Evolutionary conservation across 495 filamentous ascomycete species (phyloP).

Genomic region (Penicillium mononematosum): DNA sequence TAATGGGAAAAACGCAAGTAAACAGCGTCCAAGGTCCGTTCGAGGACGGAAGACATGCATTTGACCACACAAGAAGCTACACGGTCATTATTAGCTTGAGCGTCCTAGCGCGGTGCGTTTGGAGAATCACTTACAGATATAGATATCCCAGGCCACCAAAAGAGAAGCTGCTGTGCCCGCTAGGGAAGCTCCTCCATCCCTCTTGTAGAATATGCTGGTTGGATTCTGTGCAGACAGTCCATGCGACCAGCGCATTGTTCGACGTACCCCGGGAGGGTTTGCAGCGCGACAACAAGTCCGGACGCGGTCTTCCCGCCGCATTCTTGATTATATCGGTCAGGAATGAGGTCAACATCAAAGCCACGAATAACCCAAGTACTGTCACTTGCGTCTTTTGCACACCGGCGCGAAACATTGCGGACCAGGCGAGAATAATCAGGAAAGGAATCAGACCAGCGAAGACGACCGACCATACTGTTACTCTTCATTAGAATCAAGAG

Average conservation of each 20-base stretch:
- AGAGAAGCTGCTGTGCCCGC: constrained; percentile 81
- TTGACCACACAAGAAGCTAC: constrained; percentile 72
- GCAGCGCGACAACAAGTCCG: constrained; percentile 88
- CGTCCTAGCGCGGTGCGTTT: too few species aligned
- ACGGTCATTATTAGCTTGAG: background rate
- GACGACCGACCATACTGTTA: constrained; percentile 65
- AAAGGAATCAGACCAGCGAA: constrained; percentile 75
- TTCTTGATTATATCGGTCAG: constrained; percentile 94
- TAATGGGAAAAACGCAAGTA: constrained; percentile 61
- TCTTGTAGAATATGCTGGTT: constrained; percentile 79
- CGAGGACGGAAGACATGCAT: constrained; percentile 74
- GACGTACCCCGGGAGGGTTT: constrained; percentile 66
- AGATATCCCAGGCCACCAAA: constrained; percentile 86
- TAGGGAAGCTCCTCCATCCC: constrained; percentile 91
- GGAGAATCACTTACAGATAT: constrained; percentile 48
- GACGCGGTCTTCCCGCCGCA: constrained; percentile 81
- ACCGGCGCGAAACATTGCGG: constrained; percentile 55
- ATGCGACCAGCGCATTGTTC: constrained; percentile 63
- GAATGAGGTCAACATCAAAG: constrained; percentile 73
- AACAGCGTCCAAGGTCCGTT: constrained; percentile 63
- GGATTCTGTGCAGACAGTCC: constrained; percentile 77
- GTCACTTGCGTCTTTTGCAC: constrained; percentile 85
- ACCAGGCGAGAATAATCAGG: constrained; percentile 61
- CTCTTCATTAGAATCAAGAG: constrained; percentile 4
- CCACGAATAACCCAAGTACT: constrained; percentile 73